Evolutionary conservation across 805 yeast genomes (phyloP).

Genomic region (Candida peoriensis): DNA sequence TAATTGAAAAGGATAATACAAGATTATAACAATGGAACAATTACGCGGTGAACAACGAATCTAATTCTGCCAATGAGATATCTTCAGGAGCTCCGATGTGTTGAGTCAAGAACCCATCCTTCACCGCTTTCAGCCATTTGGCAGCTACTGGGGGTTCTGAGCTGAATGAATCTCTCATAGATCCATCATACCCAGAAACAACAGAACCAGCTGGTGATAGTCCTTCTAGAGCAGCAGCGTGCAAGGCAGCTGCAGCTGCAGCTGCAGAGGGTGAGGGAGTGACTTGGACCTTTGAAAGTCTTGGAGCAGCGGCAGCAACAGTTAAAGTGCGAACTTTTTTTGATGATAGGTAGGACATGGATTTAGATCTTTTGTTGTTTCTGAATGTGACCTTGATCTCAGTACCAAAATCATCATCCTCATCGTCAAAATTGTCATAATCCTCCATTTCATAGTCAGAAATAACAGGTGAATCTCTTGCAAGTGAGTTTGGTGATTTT

Average conservation of each 20-base stretch:
- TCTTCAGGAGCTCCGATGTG: constrained; percentile 80
- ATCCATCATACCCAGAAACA: constrained; percentile 23
- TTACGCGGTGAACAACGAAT: constrained; percentile 40
- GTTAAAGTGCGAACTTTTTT: constrained; percentile 48
- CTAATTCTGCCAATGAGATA: constrained; percentile 64
- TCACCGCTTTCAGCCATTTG: constrained; percentile 68
- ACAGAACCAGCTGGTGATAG: constrained; percentile 36
- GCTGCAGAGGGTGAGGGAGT: constrained; percentile 59
- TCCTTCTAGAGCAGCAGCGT: constrained; percentile 58
- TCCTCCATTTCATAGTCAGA: constrained; percentile 46
- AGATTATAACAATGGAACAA: too few relatives aligned
- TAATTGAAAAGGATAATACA: too few relatives aligned
- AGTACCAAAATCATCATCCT: constrained; percentile 36
- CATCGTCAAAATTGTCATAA: constrained; percentile 29
- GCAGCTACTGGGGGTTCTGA: constrained; percentile 35
- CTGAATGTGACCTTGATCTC: constrained; percentile 36
- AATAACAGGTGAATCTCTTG: constrained; percentile 14
- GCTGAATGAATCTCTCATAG: constrained; percentile 15
- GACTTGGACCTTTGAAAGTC: constrained; percentile 59
- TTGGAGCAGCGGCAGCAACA: constrained; percentile 81
- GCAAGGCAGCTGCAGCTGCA: constrained; percentile 70
- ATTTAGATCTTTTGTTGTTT: constrained; percentile 56
- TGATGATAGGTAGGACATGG: constrained; percentile 50
- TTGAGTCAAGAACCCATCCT: constrained; percentile 72
- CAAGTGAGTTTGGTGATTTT: constrained; percentile 4